Evolutionary conservation across 1,284 basidiomycete species (phyloP).

Genomic region (Pseudozyma sp.): DNA sequence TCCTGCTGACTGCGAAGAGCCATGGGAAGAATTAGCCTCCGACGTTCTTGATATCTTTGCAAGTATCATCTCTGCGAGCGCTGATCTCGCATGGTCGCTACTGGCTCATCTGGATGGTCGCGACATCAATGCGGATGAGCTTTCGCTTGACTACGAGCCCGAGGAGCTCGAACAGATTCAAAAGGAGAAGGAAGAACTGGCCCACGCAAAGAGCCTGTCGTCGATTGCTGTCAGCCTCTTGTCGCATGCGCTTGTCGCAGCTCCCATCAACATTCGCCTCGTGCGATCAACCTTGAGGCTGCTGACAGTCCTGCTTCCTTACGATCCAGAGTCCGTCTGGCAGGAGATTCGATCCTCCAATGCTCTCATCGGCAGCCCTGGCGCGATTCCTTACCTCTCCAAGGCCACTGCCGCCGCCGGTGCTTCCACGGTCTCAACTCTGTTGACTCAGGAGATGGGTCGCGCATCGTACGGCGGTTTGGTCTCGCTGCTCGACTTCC

Average conservation of each 20-base stretch:
- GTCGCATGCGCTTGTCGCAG: conserved; percentile 79
- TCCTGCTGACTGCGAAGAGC: conserved; percentile 32
- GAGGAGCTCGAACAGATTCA: conserved; percentile 50
- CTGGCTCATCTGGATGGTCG: conserved; percentile 75
- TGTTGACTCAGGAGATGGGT: conserved; percentile 78
- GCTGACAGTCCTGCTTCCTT: conserved; percentile 80
- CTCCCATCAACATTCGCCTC: conserved; percentile 74
- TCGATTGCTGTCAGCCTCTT: conserved; percentile 84
- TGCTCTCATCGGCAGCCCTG: conserved; percentile 76
- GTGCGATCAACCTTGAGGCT: conserved; percentile 84
- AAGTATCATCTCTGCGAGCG: conserved; percentile 79
- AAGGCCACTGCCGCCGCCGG: conserved; percentile 17
- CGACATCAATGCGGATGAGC: conserved; percentile 41
- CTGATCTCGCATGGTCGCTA: conserved; percentile 76
- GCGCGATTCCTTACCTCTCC: conserved; percentile 35
- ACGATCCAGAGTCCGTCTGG: conserved; percentile 83
- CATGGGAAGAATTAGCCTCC: conserved; percentile 74
- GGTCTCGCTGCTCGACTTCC: conserved; percentile 79
- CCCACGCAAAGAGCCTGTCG: conserved; percentile 72
- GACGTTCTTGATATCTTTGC: conserved; percentile 83
- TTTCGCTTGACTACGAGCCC: conserved; percentile 45
- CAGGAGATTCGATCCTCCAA: conserved; percentile 82
- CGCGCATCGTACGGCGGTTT: conserved; percentile 84
- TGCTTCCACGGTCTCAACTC: conserved; percentile 70
- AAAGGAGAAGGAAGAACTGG: conserved; percentile 49